phyloP scores from a whole-genome alignment of 1,139 yeast genomes.

The Kodamaea sp. region DNA sequence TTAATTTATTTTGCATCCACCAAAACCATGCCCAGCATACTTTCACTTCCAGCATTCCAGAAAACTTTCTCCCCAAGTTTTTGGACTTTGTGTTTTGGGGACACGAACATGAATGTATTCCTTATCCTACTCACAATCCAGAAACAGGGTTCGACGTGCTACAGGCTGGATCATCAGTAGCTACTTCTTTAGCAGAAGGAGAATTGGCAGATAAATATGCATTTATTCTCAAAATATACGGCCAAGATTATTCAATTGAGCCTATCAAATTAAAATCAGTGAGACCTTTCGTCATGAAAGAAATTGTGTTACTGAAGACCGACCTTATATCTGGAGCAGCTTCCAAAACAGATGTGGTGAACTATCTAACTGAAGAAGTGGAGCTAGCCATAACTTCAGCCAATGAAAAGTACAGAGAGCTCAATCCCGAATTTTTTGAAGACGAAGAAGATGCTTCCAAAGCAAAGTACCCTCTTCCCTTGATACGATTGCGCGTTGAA shows the following conservation, averaged over 20 bases:
- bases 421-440: slow-evolving; percentile 31
- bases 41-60: slow-evolving; percentile 81
- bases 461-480: slow-evolving; percentile 60
- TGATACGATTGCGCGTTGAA: slow-evolving; percentile 80
- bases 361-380: slow-evolving; percentile 62
- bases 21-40: slow-evolving; percentile 86
- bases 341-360: slow-evolving; percentile 60
- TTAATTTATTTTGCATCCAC: slow-evolving; percentile 85
- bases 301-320: slow-evolving; percentile 52
- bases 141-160: slow-evolving; percentile 74
- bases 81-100: slow-evolving; percentile 92
- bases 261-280: slow-evolving; percentile 70
- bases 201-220: slow-evolving; percentile 78
- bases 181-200: slow-evolving; percentile 85
- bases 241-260: slow-evolving; percentile 60
- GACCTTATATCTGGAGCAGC: slow-evolving; percentile 66
- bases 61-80: slow-evolving; percentile 76
- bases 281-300: slow-evolving; percentile 79
- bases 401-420: slow-evolving; percentile 45
- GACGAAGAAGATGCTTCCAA: slow-evolving; percentile 16
- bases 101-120: slow-evolving; percentile 94
- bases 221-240: slow-evolving; percentile 65
- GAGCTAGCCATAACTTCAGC: slow-evolving; percentile 69
- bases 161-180: slow-evolving; percentile 94
- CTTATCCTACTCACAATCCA: slow-evolving; percentile 66